Conservation (phyloP, 441 rosid genomes). For the Kokia cookei region DNA sequence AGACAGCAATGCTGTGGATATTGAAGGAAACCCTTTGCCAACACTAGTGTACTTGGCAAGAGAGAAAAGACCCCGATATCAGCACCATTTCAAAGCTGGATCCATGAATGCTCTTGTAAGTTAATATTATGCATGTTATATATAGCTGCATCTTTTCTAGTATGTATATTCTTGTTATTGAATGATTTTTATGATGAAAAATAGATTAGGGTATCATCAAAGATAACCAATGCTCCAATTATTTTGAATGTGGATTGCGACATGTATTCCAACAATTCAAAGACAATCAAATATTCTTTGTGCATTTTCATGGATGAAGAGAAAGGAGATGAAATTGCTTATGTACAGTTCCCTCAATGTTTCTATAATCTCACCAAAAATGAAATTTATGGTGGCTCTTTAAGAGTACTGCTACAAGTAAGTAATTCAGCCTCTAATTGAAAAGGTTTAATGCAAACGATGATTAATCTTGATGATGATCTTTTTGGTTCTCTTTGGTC, state of each 20-base stretch:
- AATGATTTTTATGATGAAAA: neutral
- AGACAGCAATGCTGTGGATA: conserved; percentile 4
- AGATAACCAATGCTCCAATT: conserved; percentile 16
- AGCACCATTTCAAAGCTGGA: conserved; percentile 80
- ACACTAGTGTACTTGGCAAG: conserved; percentile 66
- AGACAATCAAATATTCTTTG: conserved; percentile 11
- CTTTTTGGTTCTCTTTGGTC: neutral
- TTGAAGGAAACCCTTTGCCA: conserved; percentile 39
- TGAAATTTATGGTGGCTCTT: conserved; percentile 33
- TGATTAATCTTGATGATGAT: neutral
- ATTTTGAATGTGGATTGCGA: conserved; percentile 30
- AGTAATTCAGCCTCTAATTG: neutral
- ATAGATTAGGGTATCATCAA: conserved; percentile 22
- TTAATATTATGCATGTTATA: neutral
- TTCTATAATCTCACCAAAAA: conserved; percentile 27
- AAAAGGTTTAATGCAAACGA: neutral
- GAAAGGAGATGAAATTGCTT: conserved; percentile 16
- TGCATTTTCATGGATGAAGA: conserved; percentile 33
- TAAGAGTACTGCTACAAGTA: neutral
- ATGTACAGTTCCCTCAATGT: conserved; percentile 38
- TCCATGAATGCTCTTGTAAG: conserved; percentile 77
- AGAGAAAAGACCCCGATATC: conserved; percentile 63
- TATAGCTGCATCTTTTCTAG: neutral
- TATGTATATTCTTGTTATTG: neutral
- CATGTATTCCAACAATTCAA: conserved; percentile 29